These are phyloP conservation scores for Ceratocystis variospora DNA, from an alignment of 2,329 filamentous ascomycete species.

Conservation along the genomic window DNA sequence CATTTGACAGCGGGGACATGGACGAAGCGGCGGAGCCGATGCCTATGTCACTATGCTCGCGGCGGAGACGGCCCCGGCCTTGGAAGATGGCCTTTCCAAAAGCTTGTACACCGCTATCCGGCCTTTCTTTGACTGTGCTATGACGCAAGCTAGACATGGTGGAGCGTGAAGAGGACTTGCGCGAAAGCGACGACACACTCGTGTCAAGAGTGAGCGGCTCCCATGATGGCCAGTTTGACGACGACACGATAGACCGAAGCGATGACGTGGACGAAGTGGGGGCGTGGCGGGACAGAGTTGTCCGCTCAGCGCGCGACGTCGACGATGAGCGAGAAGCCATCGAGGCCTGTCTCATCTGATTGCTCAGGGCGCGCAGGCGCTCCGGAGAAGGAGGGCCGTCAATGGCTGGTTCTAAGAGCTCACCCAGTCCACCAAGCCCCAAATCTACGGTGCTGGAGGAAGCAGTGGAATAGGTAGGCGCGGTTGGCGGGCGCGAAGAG, in stretches of 20 bases:
- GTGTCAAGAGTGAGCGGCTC: constrained; percentile 34
- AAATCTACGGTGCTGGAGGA: background rate
- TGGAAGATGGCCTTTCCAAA: constrained; percentile 48
- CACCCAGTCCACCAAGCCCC: constrained; percentile 23
- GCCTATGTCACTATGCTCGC: constrained; percentile 32
- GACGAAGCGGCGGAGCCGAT: background rate
- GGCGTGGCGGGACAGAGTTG: constrained; percentile 26
- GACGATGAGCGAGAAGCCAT: constrained; percentile 23
- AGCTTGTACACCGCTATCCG: constrained; percentile 42
- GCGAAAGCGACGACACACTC: constrained; percentile 37
- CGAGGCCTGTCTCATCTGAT: constrained; percentile 44
- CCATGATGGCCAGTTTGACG: constrained; percentile 17
- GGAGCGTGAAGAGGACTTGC: constrained; percentile 44
- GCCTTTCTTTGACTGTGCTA: constrained; percentile 32
- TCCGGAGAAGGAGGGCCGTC: constrained; percentile 49
- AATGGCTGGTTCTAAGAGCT: constrained; percentile 43
- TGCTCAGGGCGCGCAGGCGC: constrained; percentile 43
- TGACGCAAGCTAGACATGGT: constrained; percentile 38
- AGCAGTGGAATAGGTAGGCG: constrained; percentile 11
- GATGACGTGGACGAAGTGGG: constrained; percentile 44
- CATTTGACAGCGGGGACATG: constrained; percentile 5
- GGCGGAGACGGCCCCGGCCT: constrained; percentile 37
- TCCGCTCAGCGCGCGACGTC: constrained; percentile 12
- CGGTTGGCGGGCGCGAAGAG: constrained; percentile 13
- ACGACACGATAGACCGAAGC: constrained; percentile 30